Base-by-base conservation (phyloP, 495 filamentous ascomycete genomes). In the Trichodelitschia bisporula region DNA sequence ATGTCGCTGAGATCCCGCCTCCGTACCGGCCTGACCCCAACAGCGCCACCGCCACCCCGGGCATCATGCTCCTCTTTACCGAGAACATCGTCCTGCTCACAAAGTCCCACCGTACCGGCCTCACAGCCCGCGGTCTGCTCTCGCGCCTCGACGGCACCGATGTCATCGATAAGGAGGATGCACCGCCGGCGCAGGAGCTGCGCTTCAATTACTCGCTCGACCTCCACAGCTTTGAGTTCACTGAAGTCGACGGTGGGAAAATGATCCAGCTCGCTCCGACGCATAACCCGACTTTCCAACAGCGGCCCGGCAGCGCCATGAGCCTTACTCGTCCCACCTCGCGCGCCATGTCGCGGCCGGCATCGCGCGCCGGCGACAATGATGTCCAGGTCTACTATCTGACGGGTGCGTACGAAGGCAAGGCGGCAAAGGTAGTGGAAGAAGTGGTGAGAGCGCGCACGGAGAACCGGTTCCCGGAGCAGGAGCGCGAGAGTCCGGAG, bases 401-500 rank as follows among this genome's bases (percentile, higher is more conserved):
- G 12, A 60, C 66, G 26, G 74, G 72, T 15, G 57, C 65, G 15
- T 89, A 91, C 45, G 77, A 91, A 45, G 74, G 72, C 8, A 84
- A 64, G 37, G 76, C 75, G 4, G 52, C 55, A 27, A 72, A 74
- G 25, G 68, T 78, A 41, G 67, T 68, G 4, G 86, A 97, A 53
- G 86, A 97, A 37, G 58, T 92, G 15, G 62, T 66, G 15, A 84
- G 78, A 48, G 84, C 84, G 6, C 68, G 69, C 35, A 71, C 92
- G 30, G 84, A 92, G 47, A 74, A 69, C 4, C 62, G 86, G 21
- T 84, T 79, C 41, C 49, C 75, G 2, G 77, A 90, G 40, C 48
- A 53, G 15, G 73, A 86, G 56, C 62, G 80, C 32, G 75, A 92
- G 49, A 64, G 68, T 28, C 59, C 66, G 16, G 70, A 69, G 39